Conservation (phyloP, 129 eudicot genomes). For the Saposhnikovia divaricata region DNA sequence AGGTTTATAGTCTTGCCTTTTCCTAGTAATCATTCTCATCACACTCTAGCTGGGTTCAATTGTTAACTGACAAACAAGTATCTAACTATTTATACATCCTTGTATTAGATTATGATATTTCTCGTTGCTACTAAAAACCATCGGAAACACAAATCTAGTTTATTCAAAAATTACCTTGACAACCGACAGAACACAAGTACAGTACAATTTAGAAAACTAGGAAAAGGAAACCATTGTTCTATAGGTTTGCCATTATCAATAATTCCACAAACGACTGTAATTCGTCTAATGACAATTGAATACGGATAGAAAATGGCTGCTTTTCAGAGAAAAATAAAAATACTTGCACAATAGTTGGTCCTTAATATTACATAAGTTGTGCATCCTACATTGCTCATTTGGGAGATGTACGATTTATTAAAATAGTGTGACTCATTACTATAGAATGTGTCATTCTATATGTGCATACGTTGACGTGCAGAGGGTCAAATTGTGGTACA, state of each 20-base stretch:
- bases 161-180: neutral
- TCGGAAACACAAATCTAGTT: neutral
- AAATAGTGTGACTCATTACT: too few relatives aligned
- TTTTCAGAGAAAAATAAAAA: neutral
- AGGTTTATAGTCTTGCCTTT: neutral
- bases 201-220: neutral
- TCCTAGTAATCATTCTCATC: neutral
- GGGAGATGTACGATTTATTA: too few relatives aligned
- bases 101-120: neutral
- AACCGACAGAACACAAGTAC: neutral
- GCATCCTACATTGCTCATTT: neutral
- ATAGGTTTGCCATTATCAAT: neutral
- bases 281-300: neutral
- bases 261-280: neutral
- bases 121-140: neutral
- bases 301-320: neutral
- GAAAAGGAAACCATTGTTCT: neutral
- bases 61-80: constrained; percentile 1
- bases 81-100: neutral
- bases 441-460: too few relatives aligned
- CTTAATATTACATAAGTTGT: neutral
- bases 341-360: neutral
- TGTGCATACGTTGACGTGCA: too few relatives aligned
- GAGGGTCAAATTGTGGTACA: too few relatives aligned
- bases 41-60: neutral